These are phyloP conservation scores for Leishmania martiniquensis DNA, from an alignment of 208 protist species.

Conservation along the genomic window DNA sequence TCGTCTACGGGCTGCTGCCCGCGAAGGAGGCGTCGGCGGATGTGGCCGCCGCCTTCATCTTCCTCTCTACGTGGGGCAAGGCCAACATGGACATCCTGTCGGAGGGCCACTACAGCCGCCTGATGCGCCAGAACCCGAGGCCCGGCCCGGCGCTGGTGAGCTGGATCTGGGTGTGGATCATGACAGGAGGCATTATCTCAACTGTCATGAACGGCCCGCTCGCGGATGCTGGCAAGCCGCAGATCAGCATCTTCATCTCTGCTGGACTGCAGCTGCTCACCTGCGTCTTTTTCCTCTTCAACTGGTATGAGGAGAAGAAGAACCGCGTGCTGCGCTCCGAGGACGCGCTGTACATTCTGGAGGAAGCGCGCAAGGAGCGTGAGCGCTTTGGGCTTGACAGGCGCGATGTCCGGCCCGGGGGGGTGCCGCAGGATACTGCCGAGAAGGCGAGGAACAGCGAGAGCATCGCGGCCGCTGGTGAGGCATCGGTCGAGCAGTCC, in stretches of 20 bases:
- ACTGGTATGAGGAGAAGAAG: constrained; percentile 67
- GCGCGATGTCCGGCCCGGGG: too few relatives aligned
- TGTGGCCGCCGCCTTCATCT: constrained; percentile 45
- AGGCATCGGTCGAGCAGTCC: neutral
- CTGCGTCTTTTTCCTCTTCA: constrained; percentile 54
- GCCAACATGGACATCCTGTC: constrained; percentile 79
- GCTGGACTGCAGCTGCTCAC: constrained; percentile 63
- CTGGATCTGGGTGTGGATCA: constrained; percentile 68
- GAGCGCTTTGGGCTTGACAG: too few relatives aligned
- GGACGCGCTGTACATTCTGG: constrained; percentile 39
- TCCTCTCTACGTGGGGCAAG: constrained; percentile 55
- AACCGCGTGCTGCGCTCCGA: constrained; percentile 56
- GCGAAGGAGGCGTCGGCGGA: constrained; percentile 38
- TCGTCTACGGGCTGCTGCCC: constrained; percentile 56
- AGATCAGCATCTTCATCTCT: constrained; percentile 58
- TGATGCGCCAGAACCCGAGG: constrained; percentile 54
- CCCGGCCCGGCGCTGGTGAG: constrained; percentile 59
- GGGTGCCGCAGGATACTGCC: neutral
- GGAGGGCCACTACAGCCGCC: constrained; percentile 76
- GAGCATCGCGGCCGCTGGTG: neutral
- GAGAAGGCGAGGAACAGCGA: constrained; percentile 11
- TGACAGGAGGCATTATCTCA: constrained; percentile 49
- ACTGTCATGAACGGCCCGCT: constrained; percentile 57
- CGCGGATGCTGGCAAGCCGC: constrained; percentile 45
- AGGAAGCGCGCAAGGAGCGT: constrained; percentile 33